Evolutionary conservation across 2,329 filamentous ascomycete species (phyloP).

Genomic region (Aaosphaeria pasadenensis): DNA sequence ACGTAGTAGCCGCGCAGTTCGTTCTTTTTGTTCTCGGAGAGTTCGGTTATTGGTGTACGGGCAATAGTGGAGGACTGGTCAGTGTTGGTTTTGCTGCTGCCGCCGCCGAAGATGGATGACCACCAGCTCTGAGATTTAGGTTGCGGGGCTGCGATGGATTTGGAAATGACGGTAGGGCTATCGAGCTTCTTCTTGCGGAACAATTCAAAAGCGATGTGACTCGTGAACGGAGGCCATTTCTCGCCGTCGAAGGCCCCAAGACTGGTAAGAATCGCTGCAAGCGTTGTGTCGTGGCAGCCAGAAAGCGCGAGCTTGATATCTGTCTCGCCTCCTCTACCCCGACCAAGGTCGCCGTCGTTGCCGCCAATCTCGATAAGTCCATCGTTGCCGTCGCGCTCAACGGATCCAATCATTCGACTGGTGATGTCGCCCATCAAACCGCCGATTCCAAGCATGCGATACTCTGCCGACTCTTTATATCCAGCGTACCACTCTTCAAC

Average conservation of each 20-base stretch:
- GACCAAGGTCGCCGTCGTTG: conserved; percentile 28
- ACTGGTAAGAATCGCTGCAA: conserved; percentile 74
- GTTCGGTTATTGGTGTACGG: conserved; percentile 56
- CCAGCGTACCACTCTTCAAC: conserved; percentile 93
- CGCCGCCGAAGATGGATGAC: conserved; percentile 30
- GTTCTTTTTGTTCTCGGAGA: conserved; percentile 57
- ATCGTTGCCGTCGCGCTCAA: conserved; percentile 32
- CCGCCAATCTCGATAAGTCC: conserved; percentile 41
- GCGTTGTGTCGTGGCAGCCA: conserved; percentile 91
- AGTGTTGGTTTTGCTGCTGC: conserved; percentile 9
- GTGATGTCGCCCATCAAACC: conserved; percentile 80
- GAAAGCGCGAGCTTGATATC: conserved; percentile 72
- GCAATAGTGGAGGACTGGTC: conserved; percentile 45
- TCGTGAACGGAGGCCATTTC: conserved; percentile 90
- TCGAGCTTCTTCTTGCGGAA: conserved; percentile 57
- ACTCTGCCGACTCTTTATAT: conserved; percentile 80
- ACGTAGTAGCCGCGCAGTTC: conserved; percentile 78
- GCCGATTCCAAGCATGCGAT: conserved; percentile 86
- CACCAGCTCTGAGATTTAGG: conserved; percentile 31
- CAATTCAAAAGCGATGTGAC: conserved; percentile 85
- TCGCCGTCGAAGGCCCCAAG: conserved; percentile 72
- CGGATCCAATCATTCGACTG: conserved; percentile 41
- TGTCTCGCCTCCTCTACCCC: conserved; percentile 47
- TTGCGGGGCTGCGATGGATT: neutral
- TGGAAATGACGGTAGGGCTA: neutral